Evolutionary conservation across 768 basidiomycete genomes (phyloP), one percentile per base, ranked within the genome.

Genomic region (Leccinum incarnatum): DNA sequence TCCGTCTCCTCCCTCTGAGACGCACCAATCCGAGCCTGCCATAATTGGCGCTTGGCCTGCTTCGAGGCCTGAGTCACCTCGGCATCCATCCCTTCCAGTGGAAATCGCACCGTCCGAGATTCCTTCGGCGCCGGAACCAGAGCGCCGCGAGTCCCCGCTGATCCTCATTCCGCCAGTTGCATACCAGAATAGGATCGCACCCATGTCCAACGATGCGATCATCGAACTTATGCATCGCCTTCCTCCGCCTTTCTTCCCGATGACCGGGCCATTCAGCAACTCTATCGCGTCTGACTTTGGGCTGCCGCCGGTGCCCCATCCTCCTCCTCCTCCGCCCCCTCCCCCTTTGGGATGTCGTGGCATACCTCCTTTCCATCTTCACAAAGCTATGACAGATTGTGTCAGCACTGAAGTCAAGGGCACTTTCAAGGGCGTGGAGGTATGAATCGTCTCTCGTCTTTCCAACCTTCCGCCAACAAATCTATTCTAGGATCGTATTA

Each of bases 31-130:
- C 6, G 81, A 81, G 21, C 79, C 77, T 23, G 64, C 65, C 45
- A 62, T 80, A 7, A 65, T 81, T 12, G 79, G 78, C 25, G 78
- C 78, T 27, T 81, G 79, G 76, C 77, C 80, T 11, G 62, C 58
- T 55, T 77, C 76, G 11, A 73, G 74, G 46, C 72, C 69, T 7
- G 66, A 72, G 32, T 77, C 74, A n/a, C 71, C 72, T 27, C 64
- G 54, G 40, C 60, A 56, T 29, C 50, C 65, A 15, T 59, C 57
- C 15, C 53, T 62, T 46, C 65, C 58, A 54, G 49, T 53, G 29
- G 70, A 65, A 32, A 19, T 46, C 12, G 40, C 15, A 2, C 62
- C 54, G 37, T 52, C 56, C 4, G 67, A 71, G 29, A 45, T 48
- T 1, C 51, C 45, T 12, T 53, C 54, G 19, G 52, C 3, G 6